phyloP scores from a whole-genome alignment of 1,284 basidiomycete species.

The Papiliotrema flavescens region DNA sequence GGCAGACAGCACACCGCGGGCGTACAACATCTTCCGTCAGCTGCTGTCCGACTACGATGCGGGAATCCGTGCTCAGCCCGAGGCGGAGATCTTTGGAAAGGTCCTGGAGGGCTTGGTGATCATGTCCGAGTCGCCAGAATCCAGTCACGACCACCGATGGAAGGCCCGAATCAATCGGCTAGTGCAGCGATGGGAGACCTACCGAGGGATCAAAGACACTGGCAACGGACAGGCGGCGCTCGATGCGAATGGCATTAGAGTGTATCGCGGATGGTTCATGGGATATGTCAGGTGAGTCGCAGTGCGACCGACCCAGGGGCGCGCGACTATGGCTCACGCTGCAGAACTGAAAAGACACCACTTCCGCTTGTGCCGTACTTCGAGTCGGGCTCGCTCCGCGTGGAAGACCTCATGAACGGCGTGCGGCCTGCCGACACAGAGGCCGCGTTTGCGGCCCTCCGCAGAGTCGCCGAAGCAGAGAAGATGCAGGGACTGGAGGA shows the following conservation, averaged over 20 bases:
- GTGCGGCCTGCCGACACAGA: slow-evolving; percentile 27
- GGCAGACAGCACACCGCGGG: slow-evolving; percentile 41
- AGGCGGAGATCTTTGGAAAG: slow-evolving; percentile 39
- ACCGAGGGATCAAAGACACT: too few species aligned
- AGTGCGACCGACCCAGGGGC: too few species aligned
- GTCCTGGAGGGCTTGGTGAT: slow-evolving; percentile 39
- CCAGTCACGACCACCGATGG: slow-evolving; percentile 14
- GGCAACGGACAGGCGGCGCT: slow-evolving; percentile 14
- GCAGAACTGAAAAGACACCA: slow-evolving; percentile 28
- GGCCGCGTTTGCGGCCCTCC: slow-evolving; percentile 26
- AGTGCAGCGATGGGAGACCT: slow-evolving; percentile 38
- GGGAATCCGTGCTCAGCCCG: slow-evolving; percentile 22
- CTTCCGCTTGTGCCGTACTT: slow-evolving; percentile 34
- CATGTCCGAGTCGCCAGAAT: slow-evolving; percentile 15
- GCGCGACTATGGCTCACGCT: background rate
- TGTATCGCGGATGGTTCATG: slow-evolving; percentile 45
- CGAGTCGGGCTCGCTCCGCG: slow-evolving; percentile 10
- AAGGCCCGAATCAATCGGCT: slow-evolving; percentile 21
- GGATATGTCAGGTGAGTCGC: slow-evolving; percentile 38
- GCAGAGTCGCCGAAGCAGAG: slow-evolving; percentile 17
- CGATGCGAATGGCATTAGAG: slow-evolving; percentile 33
- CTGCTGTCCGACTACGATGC: slow-evolving; percentile 30
- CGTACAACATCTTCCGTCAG: slow-evolving; percentile 44
- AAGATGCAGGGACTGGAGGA: slow-evolving; percentile 17
- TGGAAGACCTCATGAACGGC: slow-evolving; percentile 18